A percentile compares a stretch with the other conserved stretches of the same genome.
These are phyloP conservation scores for Bipolaris oryzae DNA, from an alignment of 2,329 filamentous ascomycete species.

Conservation along the genomic window DNA sequence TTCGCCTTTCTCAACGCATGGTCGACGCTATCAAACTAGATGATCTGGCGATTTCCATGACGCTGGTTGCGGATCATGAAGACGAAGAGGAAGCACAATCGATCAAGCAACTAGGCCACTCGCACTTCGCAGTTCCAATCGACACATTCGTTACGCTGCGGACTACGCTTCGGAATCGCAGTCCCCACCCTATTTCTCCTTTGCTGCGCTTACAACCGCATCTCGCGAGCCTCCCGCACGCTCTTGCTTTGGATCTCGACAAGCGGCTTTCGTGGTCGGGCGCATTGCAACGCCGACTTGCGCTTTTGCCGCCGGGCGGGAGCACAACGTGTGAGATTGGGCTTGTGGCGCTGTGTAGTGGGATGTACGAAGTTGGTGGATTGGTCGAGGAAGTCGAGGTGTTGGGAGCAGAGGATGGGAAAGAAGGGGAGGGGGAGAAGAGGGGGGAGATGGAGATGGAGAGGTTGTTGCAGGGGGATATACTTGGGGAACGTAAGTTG, in stretches of 20 bases:
- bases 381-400: conserved; percentile 79
- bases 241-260: conserved; percentile 78
- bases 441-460: conserved; percentile 31
- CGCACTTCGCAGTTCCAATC: conserved; percentile 55
- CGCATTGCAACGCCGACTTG: conserved; percentile 75
- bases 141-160: conserved; percentile 73
- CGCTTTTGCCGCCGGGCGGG: conserved; percentile 64
- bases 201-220: conserved; percentile 78
- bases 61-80: conserved; percentile 22
- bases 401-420: conserved; percentile 20
- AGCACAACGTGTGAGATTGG: conserved; percentile 69
- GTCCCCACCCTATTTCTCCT: conserved; percentile 68
- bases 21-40: conserved; percentile 82
- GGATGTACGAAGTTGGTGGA: conserved; percentile 81
- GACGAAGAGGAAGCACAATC: conserved; percentile 9
- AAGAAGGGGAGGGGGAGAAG: conserved; percentile 2
- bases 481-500: conserved; percentile 47
- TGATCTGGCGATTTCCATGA: conserved; percentile 70
- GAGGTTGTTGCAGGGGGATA: conserved; percentile 33
- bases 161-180: conserved; percentile 77
- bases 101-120: conserved; percentile 49
- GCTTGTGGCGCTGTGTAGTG: conserved; percentile 75
- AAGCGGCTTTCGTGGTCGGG: conserved; percentile 86
- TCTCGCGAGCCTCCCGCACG: conserved; percentile 73
- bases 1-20: conserved; percentile 77